phyloP scores from a whole-genome alignment of 768 basidiomycete genomes.

The Psilocybe sp. region DNA sequence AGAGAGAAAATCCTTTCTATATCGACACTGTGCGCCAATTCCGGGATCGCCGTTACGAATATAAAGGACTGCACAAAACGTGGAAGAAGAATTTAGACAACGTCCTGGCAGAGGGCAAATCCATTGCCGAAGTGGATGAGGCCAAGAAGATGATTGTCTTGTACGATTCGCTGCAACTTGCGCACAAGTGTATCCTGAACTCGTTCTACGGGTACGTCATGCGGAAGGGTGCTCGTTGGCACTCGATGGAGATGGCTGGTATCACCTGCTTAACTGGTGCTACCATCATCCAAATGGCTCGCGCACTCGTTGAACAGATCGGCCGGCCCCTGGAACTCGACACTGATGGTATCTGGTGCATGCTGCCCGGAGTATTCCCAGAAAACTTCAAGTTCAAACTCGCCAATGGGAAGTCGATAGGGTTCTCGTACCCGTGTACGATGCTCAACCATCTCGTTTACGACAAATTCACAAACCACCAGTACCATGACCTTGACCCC shows the following conservation, averaged over 20 bases:
- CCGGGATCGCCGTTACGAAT: slow-evolving; percentile 96
- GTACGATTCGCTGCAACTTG: slow-evolving; percentile 97
- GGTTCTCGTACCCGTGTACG: slow-evolving; percentile 95
- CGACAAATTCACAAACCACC: slow-evolving; percentile 93
- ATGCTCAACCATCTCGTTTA: slow-evolving; percentile 99
- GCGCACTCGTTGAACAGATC: slow-evolving; percentile 95
- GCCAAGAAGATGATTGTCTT: slow-evolving; percentile 99
- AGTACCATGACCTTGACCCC: slow-evolving; percentile 91
- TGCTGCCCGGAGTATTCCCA: slow-evolving; percentile 97
- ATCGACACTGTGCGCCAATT: slow-evolving; percentile 97
- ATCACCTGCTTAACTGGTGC: slow-evolving; percentile 98
- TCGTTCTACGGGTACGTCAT: slow-evolving; percentile 99
- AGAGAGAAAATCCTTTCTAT: slow-evolving; percentile 97
- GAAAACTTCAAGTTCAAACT: slow-evolving; percentile 98
- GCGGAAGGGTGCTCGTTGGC: slow-evolving; percentile 99
- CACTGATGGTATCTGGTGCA: slow-evolving; percentile 99
- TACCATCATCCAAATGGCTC: slow-evolving; percentile 98
- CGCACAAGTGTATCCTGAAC: slow-evolving; percentile 99
- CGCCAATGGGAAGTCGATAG: slow-evolving; percentile 79
- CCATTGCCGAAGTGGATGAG: slow-evolving; percentile 87
- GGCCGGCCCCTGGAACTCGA: slow-evolving; percentile 96
- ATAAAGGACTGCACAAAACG: slow-evolving; percentile 96
- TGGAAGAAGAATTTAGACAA: slow-evolving; percentile 98
- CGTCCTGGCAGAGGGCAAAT: slow-evolving; percentile 60
- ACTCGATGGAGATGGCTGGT: slow-evolving; percentile 99